These are phyloP conservation scores for Tulasnella sp. DNA, from an alignment of 768 basidiomycete species.

Conservation along the genomic window DNA sequence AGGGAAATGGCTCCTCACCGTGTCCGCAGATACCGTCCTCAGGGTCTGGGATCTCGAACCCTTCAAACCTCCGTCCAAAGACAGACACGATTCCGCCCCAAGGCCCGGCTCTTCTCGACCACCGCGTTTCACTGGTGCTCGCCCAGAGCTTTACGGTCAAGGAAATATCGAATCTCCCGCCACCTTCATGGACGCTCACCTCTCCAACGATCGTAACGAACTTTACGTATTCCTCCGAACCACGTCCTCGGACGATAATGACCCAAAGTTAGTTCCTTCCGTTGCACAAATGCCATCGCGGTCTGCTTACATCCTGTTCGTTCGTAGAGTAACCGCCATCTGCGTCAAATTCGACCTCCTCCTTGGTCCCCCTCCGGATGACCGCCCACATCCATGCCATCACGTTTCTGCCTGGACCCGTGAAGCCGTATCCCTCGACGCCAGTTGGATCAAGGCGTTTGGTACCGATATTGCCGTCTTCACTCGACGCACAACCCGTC, in stretches of 20 bases:
- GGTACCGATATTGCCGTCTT: not conserved
- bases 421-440: not conserved
- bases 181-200: not conserved
- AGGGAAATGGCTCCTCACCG: conserved; percentile 3
- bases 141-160: not conserved
- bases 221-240: not conserved
- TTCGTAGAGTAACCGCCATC: not conserved
- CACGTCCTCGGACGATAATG: not conserved
- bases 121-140: not conserved
- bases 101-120: not conserved
- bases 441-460: not conserved
- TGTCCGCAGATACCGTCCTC: not conserved
- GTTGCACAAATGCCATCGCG: too few species aligned
- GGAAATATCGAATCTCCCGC: not conserved
- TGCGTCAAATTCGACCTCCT: not conserved
- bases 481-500: not conserved
- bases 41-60: conserved; percentile 6
- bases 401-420: not conserved
- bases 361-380: not conserved
- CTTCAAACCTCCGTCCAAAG: not conserved
- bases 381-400: not conserved
- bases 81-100: not conserved
- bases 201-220: not conserved
- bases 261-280: not conserved
- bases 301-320: not conserved